Percentiles rank a stretch among this genome's conserved stretches.
phyloP scores from a whole-genome alignment of 805 yeast species.

The Pichia phayaonensis region DNA sequence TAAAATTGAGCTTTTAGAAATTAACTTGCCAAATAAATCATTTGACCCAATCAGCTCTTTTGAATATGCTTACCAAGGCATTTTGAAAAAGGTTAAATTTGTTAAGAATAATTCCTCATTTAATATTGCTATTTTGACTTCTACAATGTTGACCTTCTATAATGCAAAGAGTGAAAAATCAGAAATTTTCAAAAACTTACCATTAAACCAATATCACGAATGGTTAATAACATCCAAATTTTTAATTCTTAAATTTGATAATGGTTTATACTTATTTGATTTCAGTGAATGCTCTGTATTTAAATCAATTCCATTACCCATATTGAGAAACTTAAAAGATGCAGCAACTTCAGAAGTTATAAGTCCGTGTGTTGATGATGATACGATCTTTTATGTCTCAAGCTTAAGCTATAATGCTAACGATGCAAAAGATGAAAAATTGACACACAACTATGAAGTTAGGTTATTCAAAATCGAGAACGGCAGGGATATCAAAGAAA shows the following conservation, averaged over 20 bases:
- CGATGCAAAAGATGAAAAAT: neutral
- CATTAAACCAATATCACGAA: slow-evolving; percentile 14
- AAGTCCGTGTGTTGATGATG: slow-evolving; percentile 17
- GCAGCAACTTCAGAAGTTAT: slow-evolving; percentile 2
- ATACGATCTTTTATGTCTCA: slow-evolving; percentile 14
- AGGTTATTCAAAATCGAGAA: slow-evolving; percentile 15
- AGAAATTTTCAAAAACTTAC: slow-evolving; percentile 10
- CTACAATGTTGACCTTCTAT: slow-evolving; percentile 18
- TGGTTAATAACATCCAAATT: slow-evolving; percentile 17
- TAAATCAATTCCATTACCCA: slow-evolving; percentile 14
- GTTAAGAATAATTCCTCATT: slow-evolving; percentile 8
- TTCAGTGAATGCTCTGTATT: slow-evolving; percentile 10
- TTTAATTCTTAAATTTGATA: slow-evolving; percentile 14
- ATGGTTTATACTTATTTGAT: slow-evolving; percentile 10
- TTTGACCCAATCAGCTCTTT: slow-evolving; percentile 10
- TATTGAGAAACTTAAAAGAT: neutral
- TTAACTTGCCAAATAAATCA: slow-evolving; percentile 9
- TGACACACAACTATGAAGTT: neutral
- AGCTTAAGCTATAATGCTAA: neutral
- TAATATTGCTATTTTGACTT: slow-evolving; percentile 21
- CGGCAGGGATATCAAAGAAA: slow-evolving; percentile 16
- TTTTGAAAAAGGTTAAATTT: slow-evolving; percentile 16
- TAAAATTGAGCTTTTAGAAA: slow-evolving; percentile 15
- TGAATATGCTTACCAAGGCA: slow-evolving; percentile 13
- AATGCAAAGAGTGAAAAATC: slow-evolving; percentile 1